Conservation (phyloP, 108 stramenopile species). For the Thalassiosira profunda region DNA sequence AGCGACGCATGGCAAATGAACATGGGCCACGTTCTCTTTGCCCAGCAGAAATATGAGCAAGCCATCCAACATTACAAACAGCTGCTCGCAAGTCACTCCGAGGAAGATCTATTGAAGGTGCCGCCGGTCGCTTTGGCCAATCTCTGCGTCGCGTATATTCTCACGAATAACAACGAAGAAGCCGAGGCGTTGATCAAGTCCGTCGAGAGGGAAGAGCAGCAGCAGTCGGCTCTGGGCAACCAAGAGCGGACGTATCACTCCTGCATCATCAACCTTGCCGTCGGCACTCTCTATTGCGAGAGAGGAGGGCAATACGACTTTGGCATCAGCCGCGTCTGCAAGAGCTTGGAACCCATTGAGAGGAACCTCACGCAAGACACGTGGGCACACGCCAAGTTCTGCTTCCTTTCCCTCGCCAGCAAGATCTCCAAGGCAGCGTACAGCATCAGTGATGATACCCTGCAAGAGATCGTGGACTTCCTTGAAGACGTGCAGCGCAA, state of each 20-base stretch:
- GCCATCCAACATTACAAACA: constrained; percentile 88
- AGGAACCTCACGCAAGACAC: constrained; percentile 86
- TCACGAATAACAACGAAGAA: constrained; percentile 85
- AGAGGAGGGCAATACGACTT: constrained; percentile 88
- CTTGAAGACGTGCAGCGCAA: constrained; percentile 47
- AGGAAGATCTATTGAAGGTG: constrained; percentile 62
- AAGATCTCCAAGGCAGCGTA: constrained; percentile 81
- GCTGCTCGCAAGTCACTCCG: constrained; percentile 48
- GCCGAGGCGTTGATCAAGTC: constrained; percentile 88
- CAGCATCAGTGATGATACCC: constrained; percentile 64
- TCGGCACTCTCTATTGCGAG: constrained; percentile 92
- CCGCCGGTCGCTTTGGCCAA: constrained; percentile 92
- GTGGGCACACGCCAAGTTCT: constrained; percentile 89
- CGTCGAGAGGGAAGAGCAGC: constrained; percentile 80
- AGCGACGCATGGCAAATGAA: constrained; percentile 83
- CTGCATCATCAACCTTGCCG: constrained; percentile 92
- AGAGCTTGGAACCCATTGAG: constrained; percentile 86
- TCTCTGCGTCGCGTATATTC: constrained; percentile 89
- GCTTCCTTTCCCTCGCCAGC: constrained; percentile 83
- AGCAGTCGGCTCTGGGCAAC: constrained; percentile 39
- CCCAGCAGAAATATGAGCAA: constrained; percentile 81
- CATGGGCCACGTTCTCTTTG: constrained; percentile 89
- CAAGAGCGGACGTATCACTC: constrained; percentile 52
- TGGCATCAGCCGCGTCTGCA: constrained; percentile 82
- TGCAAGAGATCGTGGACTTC: constrained; percentile 76